Evolutionary conservation across 495 filamentous ascomycete genomes (phyloP).

Genomic region (Lophiotrema nucula): DNA sequence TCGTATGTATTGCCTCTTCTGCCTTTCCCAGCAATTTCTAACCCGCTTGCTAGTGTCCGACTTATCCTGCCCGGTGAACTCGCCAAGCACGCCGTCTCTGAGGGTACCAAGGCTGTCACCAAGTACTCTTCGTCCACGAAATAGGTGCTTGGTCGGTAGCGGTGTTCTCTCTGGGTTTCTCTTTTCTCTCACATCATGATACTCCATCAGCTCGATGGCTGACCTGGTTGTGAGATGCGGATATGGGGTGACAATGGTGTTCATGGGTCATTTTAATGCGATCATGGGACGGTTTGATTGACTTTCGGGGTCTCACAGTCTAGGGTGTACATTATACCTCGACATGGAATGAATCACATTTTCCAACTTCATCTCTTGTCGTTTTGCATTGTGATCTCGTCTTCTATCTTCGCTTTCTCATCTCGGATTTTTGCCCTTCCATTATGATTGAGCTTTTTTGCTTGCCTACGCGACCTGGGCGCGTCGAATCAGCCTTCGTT

Average conservation of each 20-base stretch:
- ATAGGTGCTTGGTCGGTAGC: slow-evolving; percentile 53
- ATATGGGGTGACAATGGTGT: slow-evolving; percentile 38
- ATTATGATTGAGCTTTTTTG: too few species aligned
- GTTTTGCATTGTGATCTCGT: background rate
- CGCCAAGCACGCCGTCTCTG: slow-evolving; percentile 98
- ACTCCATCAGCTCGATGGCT: slow-evolving; percentile 18
- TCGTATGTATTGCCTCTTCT: slow-evolving; percentile 59
- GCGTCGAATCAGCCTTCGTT: too few species aligned
- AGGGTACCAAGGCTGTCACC: slow-evolving; percentile 99
- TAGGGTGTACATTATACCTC: slow-evolving; percentile 38
- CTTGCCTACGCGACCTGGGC: too few species aligned
- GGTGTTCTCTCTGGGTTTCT: slow-evolving; percentile 30
- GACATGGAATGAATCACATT: slow-evolving; percentile 33
- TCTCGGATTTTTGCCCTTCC: background rate
- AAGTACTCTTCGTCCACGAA: slow-evolving; percentile 99
- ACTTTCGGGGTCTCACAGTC: slow-evolving; percentile 24
- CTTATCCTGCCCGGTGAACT: slow-evolving; percentile 98
- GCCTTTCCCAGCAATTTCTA: background rate
- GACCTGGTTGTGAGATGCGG: slow-evolving; percentile 29
- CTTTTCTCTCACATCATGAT: too few species aligned
- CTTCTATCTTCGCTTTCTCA: background rate
- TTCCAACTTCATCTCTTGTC: slow-evolving; percentile 17
- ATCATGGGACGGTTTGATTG: slow-evolving; percentile 43
- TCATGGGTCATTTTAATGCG: slow-evolving; percentile 44
- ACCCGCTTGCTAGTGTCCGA: slow-evolving; percentile 62